These are phyloP conservation scores for Colletotrichum sidae DNA, from an alignment of 2,329 filamentous ascomycete species.

Conservation along the genomic window DNA sequence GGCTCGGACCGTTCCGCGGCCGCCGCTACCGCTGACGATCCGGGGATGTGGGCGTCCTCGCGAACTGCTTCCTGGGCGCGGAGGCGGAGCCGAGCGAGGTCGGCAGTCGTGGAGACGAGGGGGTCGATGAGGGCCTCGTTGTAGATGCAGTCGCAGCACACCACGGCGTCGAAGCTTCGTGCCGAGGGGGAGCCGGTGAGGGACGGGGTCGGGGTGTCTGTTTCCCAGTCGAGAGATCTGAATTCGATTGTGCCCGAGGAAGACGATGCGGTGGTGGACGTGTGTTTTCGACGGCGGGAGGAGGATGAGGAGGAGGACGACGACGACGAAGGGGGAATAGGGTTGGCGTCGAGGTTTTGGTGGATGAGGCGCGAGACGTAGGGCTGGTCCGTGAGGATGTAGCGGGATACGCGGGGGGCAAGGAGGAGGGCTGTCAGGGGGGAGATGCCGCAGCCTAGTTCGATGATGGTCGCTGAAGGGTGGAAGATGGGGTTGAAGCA, in stretches of 20 bases:
- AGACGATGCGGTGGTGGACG: constrained; percentile 23
- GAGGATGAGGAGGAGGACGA: constrained; percentile 1
- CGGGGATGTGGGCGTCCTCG: constrained; percentile 10
- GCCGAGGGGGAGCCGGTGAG: constrained; percentile 50
- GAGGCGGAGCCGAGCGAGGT: constrained; percentile 74
- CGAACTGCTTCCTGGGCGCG: constrained; percentile 30
- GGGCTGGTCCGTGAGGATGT: constrained; percentile 87
- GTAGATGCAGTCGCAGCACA: constrained; percentile 96
- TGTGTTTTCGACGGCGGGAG: constrained; percentile 24
- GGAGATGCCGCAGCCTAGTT: constrained; percentile 90
- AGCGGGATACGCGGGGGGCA: constrained; percentile 69
- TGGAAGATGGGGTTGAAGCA: constrained; percentile 68
- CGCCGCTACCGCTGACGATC: constrained; percentile 20
- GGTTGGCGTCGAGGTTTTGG: constrained; percentile 79
- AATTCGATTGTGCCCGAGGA: constrained; percentile 61
- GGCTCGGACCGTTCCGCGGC: constrained; percentile 48
- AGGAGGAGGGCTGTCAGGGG: constrained; percentile 81
- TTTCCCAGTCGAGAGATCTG: constrained; percentile 85
- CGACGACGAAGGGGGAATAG: constrained; percentile 26
- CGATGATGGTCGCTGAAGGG: constrained; percentile 71
- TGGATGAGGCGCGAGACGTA: constrained; percentile 85
- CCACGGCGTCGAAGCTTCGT: constrained; percentile 74
- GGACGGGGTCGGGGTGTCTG: constrained; percentile 61
- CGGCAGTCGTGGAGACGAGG: constrained; percentile 83
- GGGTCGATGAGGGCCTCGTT: constrained; percentile 88